phyloP scores from a whole-genome alignment of 164 flowering plant species.

The Berberis thunbergii region DNA sequence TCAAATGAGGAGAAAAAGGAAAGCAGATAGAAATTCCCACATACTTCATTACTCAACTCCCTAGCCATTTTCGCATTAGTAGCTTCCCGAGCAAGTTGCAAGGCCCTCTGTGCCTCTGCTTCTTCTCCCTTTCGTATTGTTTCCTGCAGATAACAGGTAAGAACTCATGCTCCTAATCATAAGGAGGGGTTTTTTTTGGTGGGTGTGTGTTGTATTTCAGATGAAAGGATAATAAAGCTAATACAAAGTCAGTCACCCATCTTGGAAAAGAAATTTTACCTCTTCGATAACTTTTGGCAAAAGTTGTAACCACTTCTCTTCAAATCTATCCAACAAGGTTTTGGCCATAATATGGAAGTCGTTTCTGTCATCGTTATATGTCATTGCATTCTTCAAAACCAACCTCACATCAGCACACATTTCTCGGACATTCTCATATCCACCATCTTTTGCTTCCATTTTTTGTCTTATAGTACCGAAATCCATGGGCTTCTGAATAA shows the following conservation, averaged over 20 bases:
- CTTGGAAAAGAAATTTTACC: slow-evolving; percentile 27
- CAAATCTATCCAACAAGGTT: slow-evolving; percentile 70
- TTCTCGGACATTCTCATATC: slow-evolving; percentile 77
- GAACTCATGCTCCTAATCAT: not conserved
- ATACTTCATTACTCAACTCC: slow-evolving; percentile 65
- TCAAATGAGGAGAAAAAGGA: not conserved
- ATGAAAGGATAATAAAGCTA: no score
- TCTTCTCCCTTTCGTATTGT: slow-evolving; percentile 65
- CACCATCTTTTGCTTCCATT: slow-evolving; percentile 91
- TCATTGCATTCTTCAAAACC: slow-evolving; percentile 90
- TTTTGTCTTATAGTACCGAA: slow-evolving; percentile 68
- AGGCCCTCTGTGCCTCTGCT: slow-evolving; percentile 48
- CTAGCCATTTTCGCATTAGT: slow-evolving; percentile 61
- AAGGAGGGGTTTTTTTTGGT: no score
- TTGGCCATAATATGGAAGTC: slow-evolving; percentile 89
- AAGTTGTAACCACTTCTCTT: slow-evolving; percentile 79
- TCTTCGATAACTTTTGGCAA: slow-evolving; percentile 87
- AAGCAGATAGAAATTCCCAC: not conserved
- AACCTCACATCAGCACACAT: slow-evolving; percentile 77
- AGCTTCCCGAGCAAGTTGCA: slow-evolving; percentile 78
- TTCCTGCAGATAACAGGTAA: slow-evolving; percentile 39
- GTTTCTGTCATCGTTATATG: slow-evolving; percentile 67
- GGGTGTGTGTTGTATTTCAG: no score
- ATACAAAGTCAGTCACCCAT: not conserved
- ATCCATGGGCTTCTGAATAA: slow-evolving; percentile 94